phyloP scores from a whole-genome alignment of 1,284 basidiomycete genomes.

The Cryptococcus jaspeensis region DNA sequence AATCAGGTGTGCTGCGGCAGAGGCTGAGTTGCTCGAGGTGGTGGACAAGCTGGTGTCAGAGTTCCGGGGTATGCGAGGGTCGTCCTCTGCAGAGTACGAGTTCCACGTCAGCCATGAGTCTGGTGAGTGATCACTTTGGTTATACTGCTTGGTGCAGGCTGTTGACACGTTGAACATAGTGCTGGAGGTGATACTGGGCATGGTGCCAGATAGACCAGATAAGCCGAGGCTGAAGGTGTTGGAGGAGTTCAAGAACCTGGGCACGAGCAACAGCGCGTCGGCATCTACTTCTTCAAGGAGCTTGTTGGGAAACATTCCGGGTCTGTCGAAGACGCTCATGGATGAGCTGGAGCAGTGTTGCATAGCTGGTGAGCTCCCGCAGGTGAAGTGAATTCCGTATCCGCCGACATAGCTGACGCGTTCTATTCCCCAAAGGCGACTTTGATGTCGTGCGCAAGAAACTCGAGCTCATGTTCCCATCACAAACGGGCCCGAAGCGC shows the following conservation, averaged over 20 bases:
- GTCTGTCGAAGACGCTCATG: conserved; percentile 31
- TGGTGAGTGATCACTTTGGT: too few species aligned
- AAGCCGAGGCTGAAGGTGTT: conserved; percentile 31
- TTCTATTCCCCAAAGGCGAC: conserved; percentile 25
- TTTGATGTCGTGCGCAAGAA: conserved; percentile 29
- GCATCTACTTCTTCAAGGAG: conserved; percentile 22
- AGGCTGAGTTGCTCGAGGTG: conserved; percentile 51
- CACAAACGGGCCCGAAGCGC: conserved; percentile 8
- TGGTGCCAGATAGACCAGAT: conserved; percentile 30
- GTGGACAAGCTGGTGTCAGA: conserved; percentile 49
- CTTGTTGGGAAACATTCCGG: conserved; percentile 27
- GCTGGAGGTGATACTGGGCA: conserved; percentile 39
- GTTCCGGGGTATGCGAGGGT: conserved; percentile 37
- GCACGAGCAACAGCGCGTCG: conserved; percentile 16
- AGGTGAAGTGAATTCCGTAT: too few species aligned
- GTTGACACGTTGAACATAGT: conserved; percentile 20
- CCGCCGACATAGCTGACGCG: background rate
- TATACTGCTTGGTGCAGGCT: too few species aligned
- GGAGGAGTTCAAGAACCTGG: conserved; percentile 39
- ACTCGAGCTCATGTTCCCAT: conserved; percentile 34
- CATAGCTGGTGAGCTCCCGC: conserved; percentile 58
- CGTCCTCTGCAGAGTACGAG: conserved; percentile 44
- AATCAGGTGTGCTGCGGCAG: conserved; percentile 44
- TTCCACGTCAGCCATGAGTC: conserved; percentile 49
- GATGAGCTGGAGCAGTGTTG: conserved; percentile 61